These are phyloP conservation scores for Plasmodium gallinaceum DNA, from an alignment of 169 alveolate genomes.

Conservation along the genomic window DNA sequence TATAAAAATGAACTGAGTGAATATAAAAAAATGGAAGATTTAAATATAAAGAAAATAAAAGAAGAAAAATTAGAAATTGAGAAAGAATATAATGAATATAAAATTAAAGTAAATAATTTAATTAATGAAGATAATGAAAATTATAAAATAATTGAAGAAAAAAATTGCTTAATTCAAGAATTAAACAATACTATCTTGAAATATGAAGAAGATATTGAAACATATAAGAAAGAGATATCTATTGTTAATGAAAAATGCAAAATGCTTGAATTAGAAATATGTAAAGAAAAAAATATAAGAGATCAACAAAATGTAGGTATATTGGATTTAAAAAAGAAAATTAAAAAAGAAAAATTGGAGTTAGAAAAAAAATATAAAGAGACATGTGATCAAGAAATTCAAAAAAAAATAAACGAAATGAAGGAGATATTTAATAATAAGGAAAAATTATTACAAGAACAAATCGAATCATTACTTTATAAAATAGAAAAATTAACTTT, in stretches of 20 bases:
- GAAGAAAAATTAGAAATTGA: constrained; percentile 33
- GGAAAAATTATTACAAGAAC: constrained; percentile 38
- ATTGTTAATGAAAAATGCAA: constrained; percentile 37
- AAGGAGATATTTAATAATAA: constrained; percentile 30
- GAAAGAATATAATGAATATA: constrained; percentile 42
- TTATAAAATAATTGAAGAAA: constrained; percentile 49
- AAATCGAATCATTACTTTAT: constrained; percentile 25
- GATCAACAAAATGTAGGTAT: constrained; percentile 25
- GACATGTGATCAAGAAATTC: constrained; percentile 39
- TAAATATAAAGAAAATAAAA: constrained; percentile 19
- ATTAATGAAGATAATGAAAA: constrained; percentile 40
- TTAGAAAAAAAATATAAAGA: constrained; percentile 49
- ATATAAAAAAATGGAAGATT: constrained; percentile 5
- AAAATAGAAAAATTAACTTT: constrained; percentile 42
- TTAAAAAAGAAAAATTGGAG: constrained; percentile 39
- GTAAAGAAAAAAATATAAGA: constrained; percentile 41
- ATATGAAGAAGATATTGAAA: constrained; percentile 44
- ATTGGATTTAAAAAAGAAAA: constrained; percentile 35
- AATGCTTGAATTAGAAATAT: constrained; percentile 24
- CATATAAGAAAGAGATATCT: constrained; percentile 31
- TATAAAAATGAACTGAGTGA: constrained; percentile 13
- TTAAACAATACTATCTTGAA: constrained; percentile 30
- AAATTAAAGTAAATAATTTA: constrained; percentile 29
- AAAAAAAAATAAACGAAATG: constrained; percentile 34
- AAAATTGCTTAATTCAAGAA: constrained; percentile 14